These are phyloP conservation scores for Coemansia sp. DNA, from an alignment of 192 early-diverging fungal species.

Conservation along the genomic window DNA sequence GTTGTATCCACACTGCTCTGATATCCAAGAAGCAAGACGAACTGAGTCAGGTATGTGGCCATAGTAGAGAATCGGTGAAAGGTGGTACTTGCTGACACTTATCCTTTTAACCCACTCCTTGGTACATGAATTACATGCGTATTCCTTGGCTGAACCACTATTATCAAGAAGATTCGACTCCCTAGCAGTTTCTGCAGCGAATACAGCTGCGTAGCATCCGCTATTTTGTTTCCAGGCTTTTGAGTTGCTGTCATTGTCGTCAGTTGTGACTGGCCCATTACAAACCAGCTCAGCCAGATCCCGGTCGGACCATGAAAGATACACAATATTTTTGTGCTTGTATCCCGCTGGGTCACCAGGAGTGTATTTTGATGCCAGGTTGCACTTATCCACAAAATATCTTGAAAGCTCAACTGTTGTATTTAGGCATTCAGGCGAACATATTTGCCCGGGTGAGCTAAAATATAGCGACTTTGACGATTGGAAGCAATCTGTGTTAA, in stretches of 20 bases:
- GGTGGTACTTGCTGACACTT: conserved; percentile 19
- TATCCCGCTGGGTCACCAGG: conserved; percentile 32
- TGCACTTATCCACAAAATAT: conserved; percentile 34
- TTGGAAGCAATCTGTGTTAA: conserved; percentile 35
- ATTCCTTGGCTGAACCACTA: conserved; percentile 7
- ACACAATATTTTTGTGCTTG: conserved; percentile 44
- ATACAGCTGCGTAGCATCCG: conserved; percentile 36
- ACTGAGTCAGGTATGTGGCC: conserved; percentile 47
- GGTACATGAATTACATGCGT: conserved; percentile 39
- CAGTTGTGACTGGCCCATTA: conserved; percentile 16
- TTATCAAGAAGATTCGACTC: conserved; percentile 14
- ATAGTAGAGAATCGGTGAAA: conserved; percentile 50
- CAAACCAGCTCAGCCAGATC: conserved; percentile 31
- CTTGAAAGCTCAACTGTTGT: conserved; percentile 33
- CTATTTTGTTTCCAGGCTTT: conserved; percentile 14
- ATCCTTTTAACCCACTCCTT: conserved; percentile 37
- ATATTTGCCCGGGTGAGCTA: conserved; percentile 38
- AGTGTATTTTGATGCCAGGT: conserved; percentile 13
- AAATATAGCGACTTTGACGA: conserved; percentile 38
- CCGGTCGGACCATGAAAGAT: conserved; percentile 44
- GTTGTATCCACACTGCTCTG: conserved; percentile 43
- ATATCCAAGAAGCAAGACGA: conserved; percentile 47
- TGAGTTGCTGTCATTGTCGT: background rate
- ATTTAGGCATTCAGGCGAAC: conserved; percentile 31
- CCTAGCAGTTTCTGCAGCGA: conserved; percentile 34